phyloP scores from a whole-genome alignment of 257 asterid species.

The Rubia yunnanensis region DNA sequence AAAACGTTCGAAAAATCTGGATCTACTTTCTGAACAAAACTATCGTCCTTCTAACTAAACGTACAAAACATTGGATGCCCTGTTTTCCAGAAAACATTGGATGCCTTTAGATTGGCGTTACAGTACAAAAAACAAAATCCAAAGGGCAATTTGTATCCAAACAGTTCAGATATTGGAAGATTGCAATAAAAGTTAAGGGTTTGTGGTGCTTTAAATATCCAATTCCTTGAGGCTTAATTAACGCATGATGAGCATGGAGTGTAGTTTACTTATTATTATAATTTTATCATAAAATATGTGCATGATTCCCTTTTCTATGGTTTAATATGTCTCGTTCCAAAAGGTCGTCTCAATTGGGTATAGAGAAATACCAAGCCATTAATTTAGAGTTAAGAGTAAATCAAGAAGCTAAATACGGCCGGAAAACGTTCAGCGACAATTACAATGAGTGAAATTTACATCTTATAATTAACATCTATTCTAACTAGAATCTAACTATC shows the following conservation, averaged over 20 bases:
- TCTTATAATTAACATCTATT: too few relatives aligned
- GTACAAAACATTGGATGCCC: neutral
- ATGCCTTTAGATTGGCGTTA: neutral
- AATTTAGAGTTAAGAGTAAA: too few relatives aligned
- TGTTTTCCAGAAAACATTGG: neutral
- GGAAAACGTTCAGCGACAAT: too few relatives aligned
- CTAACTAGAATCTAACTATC: too few relatives aligned
- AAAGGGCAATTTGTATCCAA: neutral
- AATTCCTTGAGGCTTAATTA: neutral
- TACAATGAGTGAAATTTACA: too few relatives aligned
- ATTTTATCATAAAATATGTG: neutral
- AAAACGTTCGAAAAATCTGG: neutral
- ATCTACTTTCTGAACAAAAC: neutral
- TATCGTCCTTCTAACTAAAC: neutral
- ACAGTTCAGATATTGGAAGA: neutral
- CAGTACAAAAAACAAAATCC: neutral
- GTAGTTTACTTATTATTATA: neutral
- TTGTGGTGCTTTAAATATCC: neutral
- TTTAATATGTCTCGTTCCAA: neutral
- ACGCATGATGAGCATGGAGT: neutral
- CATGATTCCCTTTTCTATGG: neutral
- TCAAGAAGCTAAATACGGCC: neutral
- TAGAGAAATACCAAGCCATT: neutral
- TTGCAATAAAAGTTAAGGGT: neutral
- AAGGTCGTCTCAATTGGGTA: neutral